Conservation (phyloP, 441 rosid genomes). For the Pelargonium cotyledonis region DNA sequence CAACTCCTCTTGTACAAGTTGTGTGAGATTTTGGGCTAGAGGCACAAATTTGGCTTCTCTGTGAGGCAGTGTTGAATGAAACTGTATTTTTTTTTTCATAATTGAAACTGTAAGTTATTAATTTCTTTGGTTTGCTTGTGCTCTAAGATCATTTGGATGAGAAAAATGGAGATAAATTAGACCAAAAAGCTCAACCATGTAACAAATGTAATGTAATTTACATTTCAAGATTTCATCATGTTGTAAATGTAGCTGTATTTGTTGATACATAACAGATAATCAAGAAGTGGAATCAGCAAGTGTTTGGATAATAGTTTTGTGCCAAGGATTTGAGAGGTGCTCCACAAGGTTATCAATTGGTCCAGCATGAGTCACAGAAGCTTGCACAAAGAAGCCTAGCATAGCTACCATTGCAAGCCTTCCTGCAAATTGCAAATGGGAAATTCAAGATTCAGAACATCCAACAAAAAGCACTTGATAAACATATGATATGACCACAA, state of each 20-base stretch:
- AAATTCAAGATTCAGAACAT: neutral
- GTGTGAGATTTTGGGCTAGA: neutral
- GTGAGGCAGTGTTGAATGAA: neutral
- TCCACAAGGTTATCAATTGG: conserved; percentile 81
- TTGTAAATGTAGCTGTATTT: neutral
- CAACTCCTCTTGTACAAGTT: neutral
- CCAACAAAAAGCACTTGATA: neutral
- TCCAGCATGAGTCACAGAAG: conserved; percentile 76
- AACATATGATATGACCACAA: neutral
- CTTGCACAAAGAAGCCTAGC: conserved; percentile 83
- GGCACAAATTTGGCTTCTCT: neutral
- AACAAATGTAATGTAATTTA: conserved; percentile 1
- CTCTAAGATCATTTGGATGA: too few relatives aligned
- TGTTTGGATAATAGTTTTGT: conserved; percentile 74
- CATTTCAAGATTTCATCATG: neutral
- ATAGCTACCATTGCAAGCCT: conserved; percentile 90
- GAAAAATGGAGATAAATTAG: too few relatives aligned
- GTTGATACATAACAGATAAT: neutral
- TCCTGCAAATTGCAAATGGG: conserved; percentile 36
- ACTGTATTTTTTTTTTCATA: neutral
- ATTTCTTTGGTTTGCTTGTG: too few relatives aligned
- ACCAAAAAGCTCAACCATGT: neutral
- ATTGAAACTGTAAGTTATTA: neutral
- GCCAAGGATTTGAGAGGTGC: conserved; percentile 91
- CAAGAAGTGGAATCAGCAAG: conserved; percentile 46